Evolutionary conservation across 495 filamentous ascomycete genomes (phyloP).

Genomic region (Trichodelitschia bisporula): DNA sequence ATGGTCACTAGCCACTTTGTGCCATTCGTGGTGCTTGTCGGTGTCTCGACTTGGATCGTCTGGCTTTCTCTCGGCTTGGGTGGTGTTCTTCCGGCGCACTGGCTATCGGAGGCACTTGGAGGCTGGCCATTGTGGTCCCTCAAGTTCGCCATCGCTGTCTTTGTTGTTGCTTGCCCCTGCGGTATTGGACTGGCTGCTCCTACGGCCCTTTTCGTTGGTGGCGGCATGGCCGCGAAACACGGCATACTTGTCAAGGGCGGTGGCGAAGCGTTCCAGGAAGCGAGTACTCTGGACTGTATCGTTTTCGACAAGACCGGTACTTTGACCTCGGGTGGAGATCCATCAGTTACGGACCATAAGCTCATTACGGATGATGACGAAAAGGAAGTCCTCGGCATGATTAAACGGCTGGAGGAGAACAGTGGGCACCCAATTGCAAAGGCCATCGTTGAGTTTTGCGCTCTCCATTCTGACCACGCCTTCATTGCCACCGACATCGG

Average conservation of each 20-base stretch:
- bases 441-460: slow-evolving; percentile 49
- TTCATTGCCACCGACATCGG: slow-evolving; percentile 27
- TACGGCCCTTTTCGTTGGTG: slow-evolving; percentile 79
- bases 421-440: slow-evolving; percentile 75
- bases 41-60: slow-evolving; percentile 56
- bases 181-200: slow-evolving; percentile 81
- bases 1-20: slow-evolving; percentile 73
- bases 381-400: slow-evolving; percentile 23
- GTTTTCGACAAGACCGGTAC: slow-evolving; percentile 97
- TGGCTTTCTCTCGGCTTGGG: slow-evolving; percentile 60
- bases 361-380: slow-evolving; percentile 20
- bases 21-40: slow-evolving; percentile 57
- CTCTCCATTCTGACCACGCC: slow-evolving; percentile 7
- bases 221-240: slow-evolving; percentile 63
- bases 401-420: slow-evolving; percentile 48
- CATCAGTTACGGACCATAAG: slow-evolving; percentile 50
- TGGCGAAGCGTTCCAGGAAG: slow-evolving; percentile 87
- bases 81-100: slow-evolving; percentile 38
- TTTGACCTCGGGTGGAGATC: slow-evolving; percentile 61
- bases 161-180: slow-evolving; percentile 87
- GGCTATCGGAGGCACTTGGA: slow-evolving; percentile 37
- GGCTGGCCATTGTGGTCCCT: slow-evolving; percentile 76
- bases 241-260: slow-evolving; percentile 91
- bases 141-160: slow-evolving; percentile 83
- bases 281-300: slow-evolving; percentile 59